Evolutionary conservation across 768 basidiomycete genomes (phyloP).

Genomic region (Paxillus ammoniavirescens): DNA sequence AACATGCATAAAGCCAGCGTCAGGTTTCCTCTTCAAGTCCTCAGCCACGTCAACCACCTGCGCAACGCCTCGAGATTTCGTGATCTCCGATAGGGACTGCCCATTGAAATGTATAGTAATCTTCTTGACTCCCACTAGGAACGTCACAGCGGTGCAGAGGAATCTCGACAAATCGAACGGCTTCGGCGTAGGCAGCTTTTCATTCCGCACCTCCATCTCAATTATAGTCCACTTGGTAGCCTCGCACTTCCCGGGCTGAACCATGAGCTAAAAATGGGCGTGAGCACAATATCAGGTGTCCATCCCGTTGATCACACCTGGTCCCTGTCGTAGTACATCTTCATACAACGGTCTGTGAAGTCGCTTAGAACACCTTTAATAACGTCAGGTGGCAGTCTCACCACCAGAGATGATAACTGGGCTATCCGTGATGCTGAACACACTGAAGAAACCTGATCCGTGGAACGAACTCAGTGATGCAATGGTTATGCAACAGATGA

Average conservation of each 20-base stretch:
- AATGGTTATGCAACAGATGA: background rate
- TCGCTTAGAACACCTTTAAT: background rate
- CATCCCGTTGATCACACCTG: conserved; percentile 4
- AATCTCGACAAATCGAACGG: conserved; percentile 47
- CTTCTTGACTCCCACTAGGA: conserved; percentile 39
- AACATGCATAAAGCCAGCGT: conserved; percentile 62
- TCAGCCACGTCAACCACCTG: background rate
- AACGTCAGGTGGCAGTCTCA: background rate
- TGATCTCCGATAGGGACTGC: background rate
- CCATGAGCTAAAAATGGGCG: background rate
- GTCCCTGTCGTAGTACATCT: conserved; percentile 6
- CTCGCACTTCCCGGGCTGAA: background rate
- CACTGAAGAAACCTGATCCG: conserved; percentile 24
- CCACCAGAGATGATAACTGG: conserved; percentile 25
- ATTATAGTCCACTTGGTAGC: conserved; percentile 40
- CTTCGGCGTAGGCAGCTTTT: conserved; percentile 36
- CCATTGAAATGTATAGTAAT: conserved; percentile 7
- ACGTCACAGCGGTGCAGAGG: conserved; percentile 46
- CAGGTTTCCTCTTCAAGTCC: conserved; percentile 34
- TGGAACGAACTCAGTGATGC: background rate
- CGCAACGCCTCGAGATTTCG: background rate
- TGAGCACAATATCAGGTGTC: background rate
- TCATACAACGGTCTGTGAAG: background rate
- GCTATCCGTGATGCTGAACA: conserved; percentile 28
- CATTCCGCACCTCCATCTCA: conserved; percentile 45